Conservation (phyloP, 2,329 filamentous ascomycete genomes). For the Colletotrichum siamense region DNA sequence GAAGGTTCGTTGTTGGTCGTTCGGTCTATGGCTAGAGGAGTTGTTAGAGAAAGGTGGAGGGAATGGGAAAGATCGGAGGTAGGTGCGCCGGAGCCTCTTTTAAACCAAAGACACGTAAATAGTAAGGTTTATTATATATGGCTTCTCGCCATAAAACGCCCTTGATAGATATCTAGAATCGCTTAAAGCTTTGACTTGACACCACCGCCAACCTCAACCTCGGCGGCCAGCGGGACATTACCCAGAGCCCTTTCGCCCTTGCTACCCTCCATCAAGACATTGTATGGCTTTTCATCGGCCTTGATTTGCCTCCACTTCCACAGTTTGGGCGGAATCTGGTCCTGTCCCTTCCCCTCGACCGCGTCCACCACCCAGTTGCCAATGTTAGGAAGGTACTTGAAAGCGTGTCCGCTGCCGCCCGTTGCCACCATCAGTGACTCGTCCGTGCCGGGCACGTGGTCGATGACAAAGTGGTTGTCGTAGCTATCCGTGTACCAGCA, state of each 20-base stretch:
- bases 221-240: conserved; percentile 17
- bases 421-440: conserved; percentile 59
- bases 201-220: not conserved
- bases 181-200: not conserved
- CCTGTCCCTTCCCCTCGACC: conserved; percentile 42
- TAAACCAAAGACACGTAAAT: not conserved
- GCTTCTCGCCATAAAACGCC: not conserved
- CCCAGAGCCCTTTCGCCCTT: conserved; percentile 16
- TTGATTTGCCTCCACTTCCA: conserved; percentile 27
- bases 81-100: not conserved
- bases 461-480: conserved; percentile 54
- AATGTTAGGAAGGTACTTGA: conserved; percentile 66
- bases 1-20: not conserved
- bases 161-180: not conserved
- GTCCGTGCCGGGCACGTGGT: conserved; percentile 40
- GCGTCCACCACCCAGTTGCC: conserved; percentile 59
- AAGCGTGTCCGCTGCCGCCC: conserved; percentile 66
- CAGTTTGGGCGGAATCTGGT: conserved; percentile 28
- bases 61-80: not conserved
- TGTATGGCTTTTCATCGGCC: not conserved
- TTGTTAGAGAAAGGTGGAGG: not conserved
- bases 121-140: not conserved
- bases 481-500: conserved; percentile 67
- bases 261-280: conserved; percentile 26
- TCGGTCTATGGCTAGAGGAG: not conserved